Conservation (phyloP, 768 basidiomycete genomes). For the Tulasnella sp. region DNA sequence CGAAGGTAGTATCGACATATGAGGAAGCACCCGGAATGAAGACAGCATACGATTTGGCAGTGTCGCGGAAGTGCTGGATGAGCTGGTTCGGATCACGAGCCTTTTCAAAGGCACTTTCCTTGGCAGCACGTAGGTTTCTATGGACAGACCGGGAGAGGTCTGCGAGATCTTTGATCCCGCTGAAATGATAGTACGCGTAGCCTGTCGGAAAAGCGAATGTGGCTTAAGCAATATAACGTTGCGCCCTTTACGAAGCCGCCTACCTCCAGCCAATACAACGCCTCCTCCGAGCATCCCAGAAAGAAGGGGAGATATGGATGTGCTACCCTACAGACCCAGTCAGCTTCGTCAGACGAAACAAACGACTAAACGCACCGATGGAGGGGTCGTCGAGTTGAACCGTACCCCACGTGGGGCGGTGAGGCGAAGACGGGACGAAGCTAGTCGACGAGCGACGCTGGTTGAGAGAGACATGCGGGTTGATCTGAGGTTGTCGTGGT, state of each 20-base stretch:
- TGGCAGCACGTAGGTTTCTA: constrained; percentile 23
- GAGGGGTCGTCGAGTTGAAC: no score
- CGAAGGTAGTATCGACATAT: constrained; percentile 34
- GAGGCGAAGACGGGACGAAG: no score
- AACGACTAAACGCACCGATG: no score
- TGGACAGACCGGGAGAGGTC: constrained; percentile 27
- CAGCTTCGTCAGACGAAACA: no score
- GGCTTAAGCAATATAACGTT: not conserved
- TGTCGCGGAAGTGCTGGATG: constrained; percentile 30
- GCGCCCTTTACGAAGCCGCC: not conserved
- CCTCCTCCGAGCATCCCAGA: constrained; percentile 27
- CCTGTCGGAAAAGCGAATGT: constrained; percentile 21
- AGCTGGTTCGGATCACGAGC: constrained; percentile 27
- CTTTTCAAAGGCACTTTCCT: constrained; percentile 22
- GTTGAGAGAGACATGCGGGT: no score
- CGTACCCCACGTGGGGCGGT: no score
- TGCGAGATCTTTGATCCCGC: constrained; percentile 30
- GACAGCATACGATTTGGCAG: constrained; percentile 33
- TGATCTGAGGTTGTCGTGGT: no score
- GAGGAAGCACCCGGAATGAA: constrained; percentile 31
- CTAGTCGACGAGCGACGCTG: no score
- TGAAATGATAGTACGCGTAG: constrained; percentile 34
- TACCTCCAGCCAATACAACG: constrained; percentile 26
- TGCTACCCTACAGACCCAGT: no score
- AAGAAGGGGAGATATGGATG: constrained; percentile 21